phyloP scores from a whole-genome alignment of 2,329 filamentous ascomycete species.

The Fusarium verticillioides region DNA sequence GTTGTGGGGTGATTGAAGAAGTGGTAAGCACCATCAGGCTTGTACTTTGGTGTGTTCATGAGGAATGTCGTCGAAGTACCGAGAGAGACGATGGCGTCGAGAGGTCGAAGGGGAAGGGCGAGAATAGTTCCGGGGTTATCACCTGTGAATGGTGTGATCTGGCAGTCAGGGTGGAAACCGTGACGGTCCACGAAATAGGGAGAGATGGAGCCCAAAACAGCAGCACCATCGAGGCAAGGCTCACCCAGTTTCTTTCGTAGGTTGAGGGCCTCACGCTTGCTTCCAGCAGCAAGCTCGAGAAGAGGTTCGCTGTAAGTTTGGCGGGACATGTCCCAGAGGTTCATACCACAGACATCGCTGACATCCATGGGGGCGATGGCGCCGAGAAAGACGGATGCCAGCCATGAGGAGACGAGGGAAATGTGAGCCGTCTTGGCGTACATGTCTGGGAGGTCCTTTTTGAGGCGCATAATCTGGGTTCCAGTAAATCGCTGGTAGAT shows the following conservation, averaged over 20 bases:
- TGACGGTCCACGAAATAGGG: conserved; percentile 83
- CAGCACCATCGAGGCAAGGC: conserved; percentile 83
- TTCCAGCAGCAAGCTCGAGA: conserved; percentile 78
- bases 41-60: conserved; percentile 94
- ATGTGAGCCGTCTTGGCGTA: conserved; percentile 86
- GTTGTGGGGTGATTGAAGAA: conserved; percentile 99
- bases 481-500: conserved; percentile 84
- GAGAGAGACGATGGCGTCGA: conserved; percentile 93
- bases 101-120: conserved; percentile 83
- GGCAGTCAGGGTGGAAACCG: conserved; percentile 79
- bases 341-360: conserved; percentile 95
- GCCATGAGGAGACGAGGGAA: conserved; percentile 93
- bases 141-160: conserved; percentile 87
- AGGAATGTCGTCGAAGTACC: conserved; percentile 97
- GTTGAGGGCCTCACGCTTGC: conserved; percentile 66
- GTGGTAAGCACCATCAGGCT: conserved; percentile 90
- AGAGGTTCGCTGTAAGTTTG: conserved; percentile 80
- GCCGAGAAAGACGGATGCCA: conserved; percentile 90
- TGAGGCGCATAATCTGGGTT: conserved; percentile 93
- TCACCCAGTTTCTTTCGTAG: conserved; percentile 83
- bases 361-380: conserved; percentile 90
- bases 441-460: conserved; percentile 80
- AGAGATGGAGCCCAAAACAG: conserved; percentile 78
- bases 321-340: conserved; percentile 88
- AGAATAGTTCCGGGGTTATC: conserved; percentile 98